Conservation (phyloP, 1,139 yeast genomes). For the Lodderomyces beijingensis region DNA sequence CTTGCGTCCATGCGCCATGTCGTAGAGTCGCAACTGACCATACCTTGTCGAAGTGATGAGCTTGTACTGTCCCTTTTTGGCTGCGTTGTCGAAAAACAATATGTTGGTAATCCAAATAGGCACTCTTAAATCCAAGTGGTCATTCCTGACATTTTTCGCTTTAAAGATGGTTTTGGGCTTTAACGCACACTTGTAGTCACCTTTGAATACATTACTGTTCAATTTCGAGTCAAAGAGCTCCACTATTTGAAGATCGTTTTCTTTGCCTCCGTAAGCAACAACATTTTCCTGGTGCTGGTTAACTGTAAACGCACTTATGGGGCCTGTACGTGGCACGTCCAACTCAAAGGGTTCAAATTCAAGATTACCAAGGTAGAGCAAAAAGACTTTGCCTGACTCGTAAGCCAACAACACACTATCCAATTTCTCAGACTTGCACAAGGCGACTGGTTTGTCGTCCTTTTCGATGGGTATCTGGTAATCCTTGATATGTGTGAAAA, state of each 20-base stretch:
- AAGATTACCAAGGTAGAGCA: conserved; percentile 31
- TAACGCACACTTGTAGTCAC: conserved; percentile 15
- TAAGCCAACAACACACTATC: conserved; percentile 36
- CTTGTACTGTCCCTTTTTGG: conserved; percentile 22
- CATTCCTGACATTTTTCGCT: conserved; percentile 66
- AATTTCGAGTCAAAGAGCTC: conserved; percentile 30
- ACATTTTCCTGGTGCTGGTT: conserved; percentile 43
- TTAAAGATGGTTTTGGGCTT: conserved; percentile 37
- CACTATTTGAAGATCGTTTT: conserved; percentile 56
- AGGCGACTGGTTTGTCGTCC: conserved; percentile 31
- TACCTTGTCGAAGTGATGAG: conserved; percentile 63
- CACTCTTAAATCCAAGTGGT: conserved; percentile 60
- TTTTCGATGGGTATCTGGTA: conserved; percentile 12
- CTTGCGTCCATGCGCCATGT: conserved; percentile 54
- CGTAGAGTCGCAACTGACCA: conserved; percentile 65
- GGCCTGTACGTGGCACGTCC: conserved; percentile 32
- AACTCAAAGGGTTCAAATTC: conserved; percentile 28
- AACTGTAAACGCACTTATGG: conserved; percentile 43
- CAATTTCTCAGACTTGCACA: conserved; percentile 25
- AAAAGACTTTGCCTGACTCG: conserved; percentile 47
- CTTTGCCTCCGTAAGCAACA: conserved; percentile 74
- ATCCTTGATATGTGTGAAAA: conserved; percentile 3
- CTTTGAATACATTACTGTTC: conserved; percentile 16
- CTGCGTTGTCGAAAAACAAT: conserved; percentile 44
- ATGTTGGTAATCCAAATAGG: conserved; percentile 63